phyloP scores from a whole-genome alignment of 129 eudicot genomes.

The Silybum marianum region DNA sequence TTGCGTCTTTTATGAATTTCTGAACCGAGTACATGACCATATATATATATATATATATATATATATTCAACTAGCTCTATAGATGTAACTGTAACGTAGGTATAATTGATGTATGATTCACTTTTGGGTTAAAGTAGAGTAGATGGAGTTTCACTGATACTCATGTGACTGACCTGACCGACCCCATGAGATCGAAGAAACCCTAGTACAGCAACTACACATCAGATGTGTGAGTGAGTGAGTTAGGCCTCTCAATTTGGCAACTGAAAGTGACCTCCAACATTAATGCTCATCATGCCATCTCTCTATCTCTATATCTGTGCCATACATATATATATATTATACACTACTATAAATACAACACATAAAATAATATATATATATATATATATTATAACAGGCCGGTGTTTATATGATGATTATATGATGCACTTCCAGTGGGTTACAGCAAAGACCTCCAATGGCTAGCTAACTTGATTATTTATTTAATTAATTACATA shows the following conservation, averaged over 20 bases:
- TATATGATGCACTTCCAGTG: slow-evolving; percentile 39
- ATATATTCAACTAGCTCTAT: no score
- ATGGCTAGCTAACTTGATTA: not conserved
- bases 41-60: no score
- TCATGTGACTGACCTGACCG: slow-evolving; percentile 35
- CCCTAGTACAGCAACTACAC: slow-evolving; percentile 34
- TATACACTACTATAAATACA: not conserved
- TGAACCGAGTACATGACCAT: not conserved
- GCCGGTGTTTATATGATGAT: slow-evolving; percentile 8
- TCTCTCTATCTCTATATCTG: slow-evolving; percentile 35
- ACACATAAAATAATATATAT: not conserved
- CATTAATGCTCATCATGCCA: slow-evolving; percentile 34
- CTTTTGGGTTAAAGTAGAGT: slow-evolving; percentile 17
- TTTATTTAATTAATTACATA: not conserved
- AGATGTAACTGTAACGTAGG: no score
- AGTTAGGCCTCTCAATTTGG: slow-evolving; percentile 45
- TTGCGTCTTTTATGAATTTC: no score
- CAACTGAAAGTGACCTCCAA: slow-evolving; percentile 47
- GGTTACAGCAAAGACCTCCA: slow-evolving; percentile 55
- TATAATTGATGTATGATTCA: not conserved
- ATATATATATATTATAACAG: slow-evolving; percentile 1
- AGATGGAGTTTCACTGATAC: slow-evolving; percentile 31
- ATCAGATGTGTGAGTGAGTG: slow-evolving; percentile 15
- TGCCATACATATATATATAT: slow-evolving; percentile 15
- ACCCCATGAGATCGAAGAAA: slow-evolving; percentile 32